Percentiles rank a stretch among this genome's conserved stretches.
phyloP scores from a whole-genome alignment of 2,329 filamentous ascomycete genomes.

The Tympanopsis confertula region DNA sequence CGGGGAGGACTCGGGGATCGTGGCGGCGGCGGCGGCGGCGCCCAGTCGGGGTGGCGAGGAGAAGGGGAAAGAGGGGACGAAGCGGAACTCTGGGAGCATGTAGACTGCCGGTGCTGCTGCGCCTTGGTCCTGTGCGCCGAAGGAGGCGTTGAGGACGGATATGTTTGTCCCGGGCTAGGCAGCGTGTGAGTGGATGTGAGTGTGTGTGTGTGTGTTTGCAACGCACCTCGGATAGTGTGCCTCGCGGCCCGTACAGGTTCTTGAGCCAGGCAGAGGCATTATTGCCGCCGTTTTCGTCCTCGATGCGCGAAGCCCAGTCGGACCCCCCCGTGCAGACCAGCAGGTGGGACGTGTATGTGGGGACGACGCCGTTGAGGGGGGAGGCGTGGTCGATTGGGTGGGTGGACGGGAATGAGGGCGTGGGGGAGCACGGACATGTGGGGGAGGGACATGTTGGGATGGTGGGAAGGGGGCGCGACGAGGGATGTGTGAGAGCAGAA shows the following conservation, averaged over 20 bases:
- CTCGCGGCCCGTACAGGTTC: slow-evolving; percentile 53
- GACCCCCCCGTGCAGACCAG: slow-evolving; percentile 69
- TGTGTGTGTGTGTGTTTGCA: background rate
- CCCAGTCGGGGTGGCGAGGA: slow-evolving; percentile 54
- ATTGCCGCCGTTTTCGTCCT: slow-evolving; percentile 61
- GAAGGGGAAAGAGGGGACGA: slow-evolving; percentile 62
- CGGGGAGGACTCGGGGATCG: slow-evolving; percentile 42
- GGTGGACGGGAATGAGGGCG: slow-evolving; percentile 48
- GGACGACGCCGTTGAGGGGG: slow-evolving; percentile 64
- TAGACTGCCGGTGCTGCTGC: slow-evolving; percentile 62
- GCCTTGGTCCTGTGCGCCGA: slow-evolving; percentile 37
- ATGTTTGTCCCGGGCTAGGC: slow-evolving; percentile 72
- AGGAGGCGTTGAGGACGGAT: slow-evolving; percentile 65
- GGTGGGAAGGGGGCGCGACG: too few relatives aligned
- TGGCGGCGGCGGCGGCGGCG: slow-evolving; percentile 44
- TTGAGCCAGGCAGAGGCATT: slow-evolving; percentile 65
- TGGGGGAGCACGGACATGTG: slow-evolving; percentile 64
- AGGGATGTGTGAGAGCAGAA: too few relatives aligned
- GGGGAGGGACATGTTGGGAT: slow-evolving; percentile 53
- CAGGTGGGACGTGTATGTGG: slow-evolving; percentile 70
- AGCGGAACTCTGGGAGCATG: slow-evolving; percentile 74
- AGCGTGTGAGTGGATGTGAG: slow-evolving; percentile 1
- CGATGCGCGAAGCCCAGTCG: slow-evolving; percentile 76
- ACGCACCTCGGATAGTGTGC: slow-evolving; percentile 55
- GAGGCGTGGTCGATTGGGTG: slow-evolving; percentile 67